Base-by-base conservation (phyloP, 176 grass and related monocot species). In the Oryza rufipogon region DNA sequence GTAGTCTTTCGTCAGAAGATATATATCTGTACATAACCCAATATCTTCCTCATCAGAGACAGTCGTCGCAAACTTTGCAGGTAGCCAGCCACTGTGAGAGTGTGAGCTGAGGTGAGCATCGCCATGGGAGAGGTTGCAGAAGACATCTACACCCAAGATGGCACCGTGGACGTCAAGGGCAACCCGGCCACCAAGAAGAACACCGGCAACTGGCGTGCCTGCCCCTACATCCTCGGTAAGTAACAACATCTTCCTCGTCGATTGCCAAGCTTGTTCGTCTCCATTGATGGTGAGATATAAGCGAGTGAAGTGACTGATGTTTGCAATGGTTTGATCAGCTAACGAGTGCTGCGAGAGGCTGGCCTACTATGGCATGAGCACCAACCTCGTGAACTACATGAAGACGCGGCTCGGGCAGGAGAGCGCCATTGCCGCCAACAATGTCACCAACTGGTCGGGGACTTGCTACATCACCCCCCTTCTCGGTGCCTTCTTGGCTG, bases 311-410 rank as follows among this genome's bases (percentile, higher is more conserved):
- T n/a, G 54, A 6, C 9, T 54, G 28, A 64, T 15, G 6, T 44
- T n/a, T 0, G 5, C n/a, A 6, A 16, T 75, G 63, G 1, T 46
- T 46, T 71, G 1, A 39, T 71, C 86, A 96, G 94, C 91, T 9
- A 96, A 96, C 56, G 94, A 96, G 26, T 93, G 91, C 66, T 96
- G 94, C 83, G 94, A 96, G 81, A 87, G 94, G 38, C 81, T 96
- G 25, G 94, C 94, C 0, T 96, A 96, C 73, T 96, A 96, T 11
- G 94, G 94, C 66, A 93, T 96, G 94, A 96, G 91, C 91, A 91
- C 89, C 61, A 96, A 96, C 52, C 80, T 96, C 78, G 94, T 96
- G 65, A 89, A 96, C 85, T 96, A 80, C 78, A 93, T 96, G 94
- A 88, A 84, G 81, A 46, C 67, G 8, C 73, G 79, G 1, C 87